Evolutionary conservation across 441 rosid genomes (phyloP).

Genomic region (Erysimum cheiri): DNA sequence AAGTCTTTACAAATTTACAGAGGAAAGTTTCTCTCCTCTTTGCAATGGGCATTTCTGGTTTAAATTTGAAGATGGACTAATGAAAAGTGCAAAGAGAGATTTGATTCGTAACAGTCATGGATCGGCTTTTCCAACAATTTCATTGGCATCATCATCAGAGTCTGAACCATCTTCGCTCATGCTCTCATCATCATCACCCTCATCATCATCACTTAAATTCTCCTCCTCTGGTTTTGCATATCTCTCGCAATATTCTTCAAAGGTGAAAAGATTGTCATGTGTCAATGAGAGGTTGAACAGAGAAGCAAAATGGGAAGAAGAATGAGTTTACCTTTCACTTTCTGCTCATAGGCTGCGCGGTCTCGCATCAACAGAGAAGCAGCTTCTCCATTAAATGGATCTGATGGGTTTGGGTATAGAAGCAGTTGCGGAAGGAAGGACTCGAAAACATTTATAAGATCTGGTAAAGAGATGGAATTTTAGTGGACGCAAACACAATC

Average conservation of each 20-base stretch:
- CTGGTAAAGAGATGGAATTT: conserved; percentile 43
- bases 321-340: conserved; percentile 54
- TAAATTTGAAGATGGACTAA: conserved; percentile 17
- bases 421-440: conserved; percentile 71
- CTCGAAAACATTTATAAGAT: conserved; percentile 68
- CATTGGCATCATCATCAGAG: conserved; percentile 63
- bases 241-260: conserved; percentile 68
- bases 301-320: conserved; percentile 12
- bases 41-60: conserved; percentile 27
- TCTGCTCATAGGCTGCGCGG: conserved; percentile 55
- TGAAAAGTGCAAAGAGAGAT: conserved; percentile 30
- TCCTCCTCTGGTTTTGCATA: conserved; percentile 76
- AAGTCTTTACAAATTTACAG: conserved; percentile 42
- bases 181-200: conserved; percentile 59
- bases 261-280: neutral
- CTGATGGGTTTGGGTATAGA: conserved; percentile 66
- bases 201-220: conserved; percentile 64
- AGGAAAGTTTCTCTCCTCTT: conserved; percentile 33
- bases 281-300: conserved; percentile 16
- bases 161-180: conserved; percentile 56
- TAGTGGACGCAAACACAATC: conserved; percentile 20
- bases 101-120: conserved; percentile 50
- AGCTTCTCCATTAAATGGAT: conserved; percentile 74
- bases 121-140: conserved; percentile 66
- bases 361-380: conserved; percentile 71